Conservation (phyloP, 139 green algal species). For the Chlorella ohadii region DNA sequence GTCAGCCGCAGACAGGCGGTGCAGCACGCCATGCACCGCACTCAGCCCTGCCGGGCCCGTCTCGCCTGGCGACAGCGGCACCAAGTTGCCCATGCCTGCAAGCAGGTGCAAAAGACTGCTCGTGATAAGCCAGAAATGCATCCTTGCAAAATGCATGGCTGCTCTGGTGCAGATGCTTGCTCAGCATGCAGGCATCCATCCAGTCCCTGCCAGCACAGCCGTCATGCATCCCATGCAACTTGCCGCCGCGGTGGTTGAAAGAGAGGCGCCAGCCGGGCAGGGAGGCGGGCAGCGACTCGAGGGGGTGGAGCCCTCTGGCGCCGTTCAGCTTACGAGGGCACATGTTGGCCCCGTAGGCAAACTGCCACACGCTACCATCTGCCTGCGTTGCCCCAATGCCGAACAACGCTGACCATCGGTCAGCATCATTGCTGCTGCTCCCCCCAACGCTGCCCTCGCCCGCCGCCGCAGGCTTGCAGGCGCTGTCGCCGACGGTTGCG, state of each 20-base stretch:
- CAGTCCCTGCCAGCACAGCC: constrained; percentile 33
- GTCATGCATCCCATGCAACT: constrained; percentile 39
- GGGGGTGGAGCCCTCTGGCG: constrained; percentile 42
- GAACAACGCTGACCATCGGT: not conserved
- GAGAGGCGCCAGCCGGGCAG: constrained; percentile 51
- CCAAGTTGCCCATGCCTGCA: constrained; percentile 50
- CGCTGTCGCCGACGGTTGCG: constrained; percentile 22
- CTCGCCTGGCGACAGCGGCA: constrained; percentile 16
- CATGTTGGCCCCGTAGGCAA: constrained; percentile 75
- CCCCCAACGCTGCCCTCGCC: not conserved
- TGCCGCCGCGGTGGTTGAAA: constrained; percentile 58
- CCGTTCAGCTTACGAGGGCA: constrained; percentile 50
- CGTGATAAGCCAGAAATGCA: too few relatives aligned
- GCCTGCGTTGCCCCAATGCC: not conserved
- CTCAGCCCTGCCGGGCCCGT: not conserved
- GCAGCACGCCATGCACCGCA: constrained; percentile 64
- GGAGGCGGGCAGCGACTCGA: constrained; percentile 45
- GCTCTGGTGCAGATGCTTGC: too few relatives aligned
- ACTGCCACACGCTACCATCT: constrained; percentile 58
- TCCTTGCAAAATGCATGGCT: too few relatives aligned
- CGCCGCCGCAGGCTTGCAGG: not conserved
- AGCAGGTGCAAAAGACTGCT: constrained; percentile 6
- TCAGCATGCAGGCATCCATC: too few relatives aligned
- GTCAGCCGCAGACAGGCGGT: constrained; percentile 47
- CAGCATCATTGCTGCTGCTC: not conserved